Evolutionary conservation across 176 grass and related monocot genomes (phyloP).

Genomic region (Lolium multiflorum): DNA sequence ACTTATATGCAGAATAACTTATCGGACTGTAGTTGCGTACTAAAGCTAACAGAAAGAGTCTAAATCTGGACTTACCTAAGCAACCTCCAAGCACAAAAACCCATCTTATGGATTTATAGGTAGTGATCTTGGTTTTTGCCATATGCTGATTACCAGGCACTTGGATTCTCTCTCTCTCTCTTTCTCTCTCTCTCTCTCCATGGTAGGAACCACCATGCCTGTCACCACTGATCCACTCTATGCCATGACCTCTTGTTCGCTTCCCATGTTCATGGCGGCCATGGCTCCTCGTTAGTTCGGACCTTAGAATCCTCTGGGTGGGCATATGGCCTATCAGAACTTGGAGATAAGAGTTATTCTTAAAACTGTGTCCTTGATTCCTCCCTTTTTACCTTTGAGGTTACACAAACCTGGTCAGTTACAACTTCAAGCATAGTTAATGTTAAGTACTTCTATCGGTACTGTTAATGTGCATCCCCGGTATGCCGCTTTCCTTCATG

Average conservation of each 20-base stretch:
- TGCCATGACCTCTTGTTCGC: neutral
- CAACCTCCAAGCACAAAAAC: neutral
- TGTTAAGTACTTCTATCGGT: neutral
- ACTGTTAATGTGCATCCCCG: neutral
- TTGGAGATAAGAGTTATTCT: neutral
- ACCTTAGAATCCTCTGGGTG: neutral
- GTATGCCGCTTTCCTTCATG: neutral
- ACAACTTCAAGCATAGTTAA: neutral
- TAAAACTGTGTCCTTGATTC: neutral
- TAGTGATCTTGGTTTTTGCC: neutral
- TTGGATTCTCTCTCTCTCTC: neutral
- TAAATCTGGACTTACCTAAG: slow-evolving; percentile 2
- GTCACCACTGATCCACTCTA: neutral
- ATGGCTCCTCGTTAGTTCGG: neutral
- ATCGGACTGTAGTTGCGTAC: neutral
- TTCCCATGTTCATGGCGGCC: neutral
- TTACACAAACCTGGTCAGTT: neutral
- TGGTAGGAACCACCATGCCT: neutral
- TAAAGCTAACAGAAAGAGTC: neutral
- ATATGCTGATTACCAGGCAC: neutral
- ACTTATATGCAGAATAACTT: neutral
- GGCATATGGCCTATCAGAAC: neutral
- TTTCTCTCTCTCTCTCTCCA: neutral
- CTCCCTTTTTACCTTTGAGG: neutral
- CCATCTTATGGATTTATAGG: neutral